A percentile compares a stretch with the other conserved stretches of the same genome.
Evolutionary conservation across 140 eudicot species (phyloP).

Genomic region (Bidens hawaiensis): DNA sequence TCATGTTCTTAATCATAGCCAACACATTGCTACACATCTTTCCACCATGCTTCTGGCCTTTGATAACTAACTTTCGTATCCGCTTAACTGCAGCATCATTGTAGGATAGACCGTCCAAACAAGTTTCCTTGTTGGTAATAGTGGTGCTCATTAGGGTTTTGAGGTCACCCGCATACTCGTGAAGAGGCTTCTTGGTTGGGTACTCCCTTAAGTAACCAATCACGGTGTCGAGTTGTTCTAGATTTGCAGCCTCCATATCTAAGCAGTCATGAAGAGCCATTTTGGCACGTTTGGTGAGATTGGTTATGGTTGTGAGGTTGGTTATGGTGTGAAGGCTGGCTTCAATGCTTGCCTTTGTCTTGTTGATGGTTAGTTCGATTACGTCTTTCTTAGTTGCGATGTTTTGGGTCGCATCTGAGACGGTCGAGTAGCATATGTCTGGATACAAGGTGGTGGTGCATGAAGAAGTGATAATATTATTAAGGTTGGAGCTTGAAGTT

Average conservation of each 20-base stretch:
- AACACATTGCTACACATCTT: constrained; percentile 30
- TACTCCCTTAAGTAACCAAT: constrained; percentile 11
- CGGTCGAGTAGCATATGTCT: constrained; percentile 22
- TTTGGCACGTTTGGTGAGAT: constrained; percentile 9
- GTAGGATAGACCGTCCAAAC: constrained; percentile 19
- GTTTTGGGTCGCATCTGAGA: background rate
- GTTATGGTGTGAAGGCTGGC: constrained; percentile 15
- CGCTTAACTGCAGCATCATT: background rate
- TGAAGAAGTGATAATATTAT: constrained; percentile 12
- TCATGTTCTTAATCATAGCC: constrained; percentile 26
- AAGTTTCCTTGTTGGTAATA: constrained; percentile 31
- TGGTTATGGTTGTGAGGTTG: background rate
- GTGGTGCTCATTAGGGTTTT: constrained; percentile 32
- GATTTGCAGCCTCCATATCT: constrained; percentile 15
- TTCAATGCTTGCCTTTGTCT: constrained; percentile 19
- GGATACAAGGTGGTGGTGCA: constrained; percentile 26
- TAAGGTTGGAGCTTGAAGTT: too few species aligned
- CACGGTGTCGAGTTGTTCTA: constrained; percentile 18
- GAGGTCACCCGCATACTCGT: constrained; percentile 21
- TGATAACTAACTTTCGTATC: background rate
- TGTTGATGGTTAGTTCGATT: constrained; percentile 19
- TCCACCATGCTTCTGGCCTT: constrained; percentile 21
- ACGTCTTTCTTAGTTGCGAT: constrained; percentile 8
- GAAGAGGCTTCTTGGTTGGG: constrained; percentile 10
- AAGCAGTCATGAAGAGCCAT: constrained; percentile 27